Evolutionary conservation across 495 filamentous ascomycete species (phyloP), one percentile per base, ranked within the genome.

Genomic region (Penicillium argentinense): DNA sequence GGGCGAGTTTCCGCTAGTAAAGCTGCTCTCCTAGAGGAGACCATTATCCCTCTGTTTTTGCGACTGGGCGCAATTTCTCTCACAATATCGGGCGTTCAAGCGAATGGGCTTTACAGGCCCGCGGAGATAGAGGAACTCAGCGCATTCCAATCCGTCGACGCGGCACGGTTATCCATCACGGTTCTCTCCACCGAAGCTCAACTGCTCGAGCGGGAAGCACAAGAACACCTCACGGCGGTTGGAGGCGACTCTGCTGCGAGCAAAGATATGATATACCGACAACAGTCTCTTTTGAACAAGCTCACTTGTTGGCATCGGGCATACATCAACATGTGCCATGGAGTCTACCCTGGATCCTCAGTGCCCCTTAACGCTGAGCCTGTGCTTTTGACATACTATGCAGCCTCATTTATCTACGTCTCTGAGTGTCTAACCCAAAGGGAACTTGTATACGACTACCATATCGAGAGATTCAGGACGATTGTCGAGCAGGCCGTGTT

Each of bases 401-500:
- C 46, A n/a, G 42, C 48, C 19, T 37, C 34, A 9, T 45, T 33
- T 14, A 52, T 63, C 16, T 42, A 9, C 28, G 27, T 60, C 9
- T 28, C 56, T 5, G 26, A 23, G 7, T 47, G 55, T 6, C 37
- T 58, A 3, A 27, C 42, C 12, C 21, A 32, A 19, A 36, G 22
- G 13, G 42, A 63, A 27, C 50, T 18, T 8, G 43, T 53, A 23
- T 60, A 53, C 19, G 59, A 68, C 23, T 23, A 28, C 2, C 51
- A 63, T 38, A 39, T 59, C 11, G 49, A 47, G 3, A 50, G 53
- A 7, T 67, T 69, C 25, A 36, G 38, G 19, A 47, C 23, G 2
- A 63, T 69, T 9, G 57, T 69, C n/a, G 49, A 65, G 19, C 52
- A 69, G 30, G 52, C 56, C 8, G 36, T 37, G 9, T 40, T 61